Evolutionary conservation across 495 filamentous ascomycete genomes (phyloP).

Genomic region (Aspergillus leporis): DNA sequence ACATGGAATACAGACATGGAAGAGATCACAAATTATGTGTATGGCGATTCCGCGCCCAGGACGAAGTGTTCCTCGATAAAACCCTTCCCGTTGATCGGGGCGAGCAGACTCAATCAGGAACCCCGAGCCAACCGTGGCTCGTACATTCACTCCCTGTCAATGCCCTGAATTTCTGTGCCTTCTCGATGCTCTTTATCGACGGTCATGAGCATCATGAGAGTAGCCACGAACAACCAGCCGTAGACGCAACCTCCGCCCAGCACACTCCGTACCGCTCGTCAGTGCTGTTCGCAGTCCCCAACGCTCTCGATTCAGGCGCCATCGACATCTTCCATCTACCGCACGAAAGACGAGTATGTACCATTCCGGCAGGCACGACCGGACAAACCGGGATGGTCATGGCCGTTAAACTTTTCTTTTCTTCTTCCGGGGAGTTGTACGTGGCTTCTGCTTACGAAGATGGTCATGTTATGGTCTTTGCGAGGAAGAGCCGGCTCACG

Average conservation of each 20-base stretch:
- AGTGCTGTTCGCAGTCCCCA: constrained; percentile 74
- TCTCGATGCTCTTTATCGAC: constrained; percentile 54
- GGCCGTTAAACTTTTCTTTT: constrained; percentile 64
- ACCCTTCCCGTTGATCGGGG: constrained; percentile 66
- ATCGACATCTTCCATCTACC: constrained; percentile 89
- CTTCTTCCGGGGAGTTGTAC: constrained; percentile 34
- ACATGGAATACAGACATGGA: constrained; percentile 65
- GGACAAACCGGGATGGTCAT: constrained; percentile 87
- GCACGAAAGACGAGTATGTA: constrained; percentile 63
- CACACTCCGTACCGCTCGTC: constrained; percentile 13
- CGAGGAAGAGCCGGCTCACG: constrained; percentile 30
- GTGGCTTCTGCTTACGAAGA: constrained; percentile 84
- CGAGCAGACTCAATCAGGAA: constrained; percentile 20
- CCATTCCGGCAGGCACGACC: constrained; percentile 56
- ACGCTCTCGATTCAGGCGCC: constrained; percentile 72
- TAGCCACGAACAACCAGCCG: no score
- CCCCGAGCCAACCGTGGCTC: constrained; percentile 71
- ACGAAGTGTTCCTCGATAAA: constrained; percentile 60
- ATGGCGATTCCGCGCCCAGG: constrained; percentile 69
- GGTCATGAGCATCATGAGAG: no score
- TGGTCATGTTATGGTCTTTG: constrained; percentile 67
- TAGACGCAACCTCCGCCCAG: not conserved
- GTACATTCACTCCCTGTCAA: constrained; percentile 83
- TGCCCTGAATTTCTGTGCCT: constrained; percentile 94
- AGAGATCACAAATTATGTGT: constrained; percentile 84